Percentiles rank a stretch among this genome's conserved stretches.
phyloP scores from a whole-genome alignment of 2,329 filamentous ascomycete species.

The Verticillium nonalfalfae region DNA sequence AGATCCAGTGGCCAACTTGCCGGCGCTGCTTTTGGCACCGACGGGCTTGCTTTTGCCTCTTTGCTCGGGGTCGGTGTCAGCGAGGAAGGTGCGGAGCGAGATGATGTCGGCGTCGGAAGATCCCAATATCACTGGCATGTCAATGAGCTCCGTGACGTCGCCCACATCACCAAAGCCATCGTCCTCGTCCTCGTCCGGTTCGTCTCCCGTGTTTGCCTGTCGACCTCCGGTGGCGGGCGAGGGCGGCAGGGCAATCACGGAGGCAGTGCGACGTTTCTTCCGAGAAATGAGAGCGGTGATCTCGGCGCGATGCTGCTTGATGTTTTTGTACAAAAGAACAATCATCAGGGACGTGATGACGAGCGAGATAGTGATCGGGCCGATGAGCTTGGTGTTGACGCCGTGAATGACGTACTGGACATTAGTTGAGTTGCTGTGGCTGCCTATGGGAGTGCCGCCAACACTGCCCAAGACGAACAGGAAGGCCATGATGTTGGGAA shows the following conservation, averaged over 20 bases:
- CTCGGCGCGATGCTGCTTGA: background rate
- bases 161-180: background rate
- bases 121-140: background rate
- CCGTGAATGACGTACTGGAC: background rate
- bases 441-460: background rate
- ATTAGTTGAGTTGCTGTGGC: background rate
- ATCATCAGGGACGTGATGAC: background rate
- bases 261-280: background rate
- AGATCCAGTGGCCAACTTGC: background rate
- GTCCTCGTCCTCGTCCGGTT: background rate
- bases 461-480: background rate
- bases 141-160: background rate
- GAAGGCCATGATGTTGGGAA: background rate
- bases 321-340: background rate
- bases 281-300: background rate
- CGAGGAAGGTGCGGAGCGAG: background rate
- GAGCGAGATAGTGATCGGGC: background rate
- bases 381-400: background rate
- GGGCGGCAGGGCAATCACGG: background rate
- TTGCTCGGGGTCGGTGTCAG: background rate
- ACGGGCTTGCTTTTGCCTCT: background rate
- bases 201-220: background rate
- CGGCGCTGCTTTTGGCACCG: background rate
- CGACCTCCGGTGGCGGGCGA: background rate
- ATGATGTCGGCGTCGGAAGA: background rate